phyloP scores from a whole-genome alignment of 2,329 filamentous ascomycete species.

The Zasmidium cellare region DNA sequence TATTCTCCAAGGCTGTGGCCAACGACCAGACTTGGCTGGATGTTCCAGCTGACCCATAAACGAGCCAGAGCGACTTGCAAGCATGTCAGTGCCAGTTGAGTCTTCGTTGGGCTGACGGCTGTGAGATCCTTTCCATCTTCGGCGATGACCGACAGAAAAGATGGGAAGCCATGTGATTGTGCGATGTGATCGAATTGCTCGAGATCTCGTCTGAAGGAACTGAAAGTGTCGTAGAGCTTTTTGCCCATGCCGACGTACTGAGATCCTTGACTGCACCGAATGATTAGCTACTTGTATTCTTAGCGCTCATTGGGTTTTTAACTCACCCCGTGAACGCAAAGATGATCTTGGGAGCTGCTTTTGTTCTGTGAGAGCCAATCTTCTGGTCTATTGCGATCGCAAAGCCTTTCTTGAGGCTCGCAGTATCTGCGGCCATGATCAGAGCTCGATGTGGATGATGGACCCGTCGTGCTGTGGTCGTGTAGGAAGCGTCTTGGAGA shows the following conservation, averaged over 20 bases:
- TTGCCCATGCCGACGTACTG: slow-evolving; percentile 19
- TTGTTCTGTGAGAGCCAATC: slow-evolving; percentile 29
- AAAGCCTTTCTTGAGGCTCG: slow-evolving; percentile 15
- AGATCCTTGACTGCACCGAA: slow-evolving; percentile 13
- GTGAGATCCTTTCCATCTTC: not conserved
- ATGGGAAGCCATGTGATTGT: slow-evolving; percentile 31
- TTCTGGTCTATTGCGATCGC: slow-evolving; percentile 30
- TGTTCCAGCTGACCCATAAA: slow-evolving; percentile 30
- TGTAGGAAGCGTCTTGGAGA: slow-evolving; percentile 19
- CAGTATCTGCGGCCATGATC: not conserved
- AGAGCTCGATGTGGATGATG: slow-evolving; percentile 22
- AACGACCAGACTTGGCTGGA: slow-evolving; percentile 28
- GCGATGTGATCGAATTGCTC: slow-evolving; percentile 23
- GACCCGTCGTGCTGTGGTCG: slow-evolving; percentile 27
- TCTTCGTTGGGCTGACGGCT: slow-evolving; percentile 13
- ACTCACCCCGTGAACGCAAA: slow-evolving; percentile 18
- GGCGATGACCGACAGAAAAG: slow-evolving; percentile 23
- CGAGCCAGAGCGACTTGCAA: slow-evolving; percentile 43
- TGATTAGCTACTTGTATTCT: too few species aligned
- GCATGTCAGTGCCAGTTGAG: slow-evolving; percentile 42
- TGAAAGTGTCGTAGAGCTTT: slow-evolving; percentile 22
- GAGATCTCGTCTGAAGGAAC: not conserved
- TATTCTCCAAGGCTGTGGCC: slow-evolving; percentile 43
- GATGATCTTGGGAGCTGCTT: not conserved
- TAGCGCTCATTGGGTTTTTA: too few species aligned